Conservation (phyloP, 78 protist species). For the Tieghemostelium lacteum region DNA sequence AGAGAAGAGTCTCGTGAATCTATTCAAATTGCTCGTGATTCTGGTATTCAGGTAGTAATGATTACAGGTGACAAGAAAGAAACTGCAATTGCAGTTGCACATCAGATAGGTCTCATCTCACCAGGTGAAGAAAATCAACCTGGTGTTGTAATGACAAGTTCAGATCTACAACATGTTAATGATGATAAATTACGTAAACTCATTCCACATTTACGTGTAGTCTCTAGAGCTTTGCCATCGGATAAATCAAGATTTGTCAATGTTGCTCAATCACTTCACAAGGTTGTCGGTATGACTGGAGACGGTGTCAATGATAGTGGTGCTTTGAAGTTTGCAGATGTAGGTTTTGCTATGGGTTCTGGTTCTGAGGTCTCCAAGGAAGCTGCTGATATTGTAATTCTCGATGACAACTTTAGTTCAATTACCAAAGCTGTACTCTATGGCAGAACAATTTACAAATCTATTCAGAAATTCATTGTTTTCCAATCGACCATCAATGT, state of each 20-base stretch:
- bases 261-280: conserved; percentile 77
- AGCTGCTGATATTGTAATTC: conserved; percentile 94
- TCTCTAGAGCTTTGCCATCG: conserved; percentile 93
- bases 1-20: conserved; percentile 85
- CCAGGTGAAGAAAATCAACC: conserved; percentile 77
- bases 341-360: conserved; percentile 93
- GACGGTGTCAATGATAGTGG: conserved; percentile 92
- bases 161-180: conserved; percentile 55
- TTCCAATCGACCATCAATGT: conserved; percentile 92
- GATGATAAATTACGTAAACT: conserved; percentile 72
- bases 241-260: conserved; percentile 92
- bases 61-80: conserved; percentile 92
- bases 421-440: conserved; percentile 91
- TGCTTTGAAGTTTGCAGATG: conserved; percentile 93
- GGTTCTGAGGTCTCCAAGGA: conserved; percentile 95
- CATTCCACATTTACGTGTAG: conserved; percentile 87
- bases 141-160: conserved; percentile 83
- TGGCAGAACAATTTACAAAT: conserved; percentile 88
- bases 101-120: conserved; percentile 84
- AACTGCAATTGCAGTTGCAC: conserved; percentile 93
- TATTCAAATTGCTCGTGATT: conserved; percentile 77
- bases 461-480: conserved; percentile 89
- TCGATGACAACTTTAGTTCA: conserved; percentile 94
- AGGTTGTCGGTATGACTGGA: conserved; percentile 97
- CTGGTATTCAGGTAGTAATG: conserved; percentile 93